phyloP scores from a whole-genome alignment of 768 basidiomycete genomes.

The Panaeolus papilionaceus region DNA sequence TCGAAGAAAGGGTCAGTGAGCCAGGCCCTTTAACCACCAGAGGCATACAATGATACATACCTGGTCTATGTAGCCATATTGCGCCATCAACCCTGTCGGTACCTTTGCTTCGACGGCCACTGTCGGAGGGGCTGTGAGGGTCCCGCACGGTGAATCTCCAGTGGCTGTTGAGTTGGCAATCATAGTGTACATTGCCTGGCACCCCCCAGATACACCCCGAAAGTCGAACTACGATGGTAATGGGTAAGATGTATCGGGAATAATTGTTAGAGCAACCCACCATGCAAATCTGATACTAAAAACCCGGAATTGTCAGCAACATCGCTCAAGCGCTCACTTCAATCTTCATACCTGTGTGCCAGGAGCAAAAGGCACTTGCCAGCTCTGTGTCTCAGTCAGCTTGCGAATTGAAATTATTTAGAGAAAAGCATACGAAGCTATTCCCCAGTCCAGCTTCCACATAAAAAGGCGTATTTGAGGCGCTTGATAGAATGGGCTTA shows the following conservation, averaged over 20 bases:
- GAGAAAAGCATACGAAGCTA: slow-evolving; percentile 35
- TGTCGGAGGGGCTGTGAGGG: slow-evolving; percentile 41
- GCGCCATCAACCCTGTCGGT: slow-evolving; percentile 45
- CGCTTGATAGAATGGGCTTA: slow-evolving; percentile 30
- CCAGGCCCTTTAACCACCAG: neutral
- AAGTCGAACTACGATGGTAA: slow-evolving; percentile 44
- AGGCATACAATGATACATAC: slow-evolving; percentile 28
- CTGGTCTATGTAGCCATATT: slow-evolving; percentile 53
- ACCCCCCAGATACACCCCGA: slow-evolving; percentile 57
- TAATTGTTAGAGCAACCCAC: slow-evolving; percentile 30
- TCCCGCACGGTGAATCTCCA: slow-evolving; percentile 43
- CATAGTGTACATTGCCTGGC: slow-evolving; percentile 55
- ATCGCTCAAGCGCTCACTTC: neutral
- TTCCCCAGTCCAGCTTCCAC: slow-evolving; percentile 44
- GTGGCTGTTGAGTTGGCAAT: slow-evolving; percentile 43
- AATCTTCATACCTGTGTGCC: slow-evolving; percentile 42
- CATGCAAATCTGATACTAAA: slow-evolving; percentile 64
- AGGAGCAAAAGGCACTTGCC: slow-evolving; percentile 55
- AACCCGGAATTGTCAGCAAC: slow-evolving; percentile 11
- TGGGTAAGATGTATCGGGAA: slow-evolving; percentile 2
- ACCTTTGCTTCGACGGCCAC: slow-evolving; percentile 44
- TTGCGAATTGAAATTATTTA: neutral
- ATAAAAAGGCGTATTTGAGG: slow-evolving; percentile 48
- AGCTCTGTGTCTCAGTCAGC: slow-evolving; percentile 41
- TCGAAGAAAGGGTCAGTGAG: neutral